Evolutionary conservation across 768 basidiomycete species (phyloP).

Genomic region (Serendipita vermifera): DNA sequence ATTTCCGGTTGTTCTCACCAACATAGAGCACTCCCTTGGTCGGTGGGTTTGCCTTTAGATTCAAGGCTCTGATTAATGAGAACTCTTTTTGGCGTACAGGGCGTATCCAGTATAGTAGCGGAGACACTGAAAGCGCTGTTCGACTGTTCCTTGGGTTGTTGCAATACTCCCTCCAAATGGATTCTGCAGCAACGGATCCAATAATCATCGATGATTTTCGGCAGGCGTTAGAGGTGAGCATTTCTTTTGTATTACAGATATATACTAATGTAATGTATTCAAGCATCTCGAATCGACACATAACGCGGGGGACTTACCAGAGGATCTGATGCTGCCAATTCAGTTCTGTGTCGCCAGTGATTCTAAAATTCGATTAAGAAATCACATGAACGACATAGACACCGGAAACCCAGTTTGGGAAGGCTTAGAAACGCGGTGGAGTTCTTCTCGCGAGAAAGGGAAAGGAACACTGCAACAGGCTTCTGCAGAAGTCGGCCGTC

Average conservation of each 20-base stretch:
- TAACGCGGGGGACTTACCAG: slow-evolving; percentile 28
- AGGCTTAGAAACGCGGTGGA: slow-evolving; percentile 53
- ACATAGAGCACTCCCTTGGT: slow-evolving; percentile 74
- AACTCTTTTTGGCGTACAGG: slow-evolving; percentile 33
- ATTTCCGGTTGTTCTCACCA: slow-evolving; percentile 52
- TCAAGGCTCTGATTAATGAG: slow-evolving; percentile 9
- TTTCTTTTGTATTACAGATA: background rate
- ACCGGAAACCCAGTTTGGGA: slow-evolving; percentile 44
- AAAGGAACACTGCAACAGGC: slow-evolving; percentile 39
- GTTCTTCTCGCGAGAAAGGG: slow-evolving; percentile 44
- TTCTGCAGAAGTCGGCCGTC: slow-evolving; percentile 53
- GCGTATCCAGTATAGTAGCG: slow-evolving; percentile 80
- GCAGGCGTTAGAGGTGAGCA: slow-evolving; percentile 63
- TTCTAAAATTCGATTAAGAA: slow-evolving; percentile 41
- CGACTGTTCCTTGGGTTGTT: slow-evolving; percentile 64
- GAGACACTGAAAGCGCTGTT: slow-evolving; percentile 65
- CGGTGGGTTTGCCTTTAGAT: slow-evolving; percentile 14
- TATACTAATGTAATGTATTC: background rate
- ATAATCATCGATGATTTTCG: slow-evolving; percentile 79
- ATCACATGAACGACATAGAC: background rate
- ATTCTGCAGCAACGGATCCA: slow-evolving; percentile 35
- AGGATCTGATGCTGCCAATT: slow-evolving; percentile 49
- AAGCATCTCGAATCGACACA: slow-evolving; percentile 64
- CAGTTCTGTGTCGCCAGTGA: slow-evolving; percentile 47
- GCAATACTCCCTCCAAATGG: slow-evolving; percentile 28